Evolutionary conservation across 164 flowering plant genomes (phyloP).

Genomic region (Stephania japonica): DNA sequence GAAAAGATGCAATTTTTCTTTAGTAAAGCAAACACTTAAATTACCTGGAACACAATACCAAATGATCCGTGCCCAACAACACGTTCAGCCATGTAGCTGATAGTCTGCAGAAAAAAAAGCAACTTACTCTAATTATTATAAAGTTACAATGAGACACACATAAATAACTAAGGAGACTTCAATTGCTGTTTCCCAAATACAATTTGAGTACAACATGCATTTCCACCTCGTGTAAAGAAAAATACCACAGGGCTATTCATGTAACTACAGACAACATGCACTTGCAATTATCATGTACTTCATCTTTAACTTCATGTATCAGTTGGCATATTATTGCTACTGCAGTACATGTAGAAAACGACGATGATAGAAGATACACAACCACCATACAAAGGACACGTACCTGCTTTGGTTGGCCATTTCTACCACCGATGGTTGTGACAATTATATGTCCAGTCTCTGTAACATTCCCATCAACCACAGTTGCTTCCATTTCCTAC

Average conservation of each 20-base stretch:
- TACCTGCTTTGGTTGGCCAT: constrained; percentile 68
- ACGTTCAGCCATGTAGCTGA: constrained; percentile 20
- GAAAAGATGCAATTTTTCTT: neutral
- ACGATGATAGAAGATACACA: neutral
- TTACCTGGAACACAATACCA: constrained; percentile 78
- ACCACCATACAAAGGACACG: neutral
- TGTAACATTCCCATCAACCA: constrained; percentile 60
- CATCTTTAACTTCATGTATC: neutral
- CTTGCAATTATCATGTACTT: neutral
- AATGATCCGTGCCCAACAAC: constrained; percentile 47
- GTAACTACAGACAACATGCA: neutral
- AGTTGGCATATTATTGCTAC: neutral
- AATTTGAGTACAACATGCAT: neutral
- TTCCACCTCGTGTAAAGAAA: neutral
- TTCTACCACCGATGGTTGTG: constrained; percentile 62
- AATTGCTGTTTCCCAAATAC: neutral
- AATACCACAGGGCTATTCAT: neutral
- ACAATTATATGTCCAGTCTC: constrained; percentile 74
- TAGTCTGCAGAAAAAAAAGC: constrained; percentile 9
- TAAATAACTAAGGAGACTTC: neutral
- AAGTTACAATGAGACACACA: neutral
- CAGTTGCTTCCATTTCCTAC: constrained; percentile 56
- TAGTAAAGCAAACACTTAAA: neutral
- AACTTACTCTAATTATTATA: neutral
- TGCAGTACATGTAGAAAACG: neutral